These are phyloP conservation scores for Lactarius hengduanensis DNA, from an alignment of 768 basidiomycete species.

Conservation along the genomic window DNA sequence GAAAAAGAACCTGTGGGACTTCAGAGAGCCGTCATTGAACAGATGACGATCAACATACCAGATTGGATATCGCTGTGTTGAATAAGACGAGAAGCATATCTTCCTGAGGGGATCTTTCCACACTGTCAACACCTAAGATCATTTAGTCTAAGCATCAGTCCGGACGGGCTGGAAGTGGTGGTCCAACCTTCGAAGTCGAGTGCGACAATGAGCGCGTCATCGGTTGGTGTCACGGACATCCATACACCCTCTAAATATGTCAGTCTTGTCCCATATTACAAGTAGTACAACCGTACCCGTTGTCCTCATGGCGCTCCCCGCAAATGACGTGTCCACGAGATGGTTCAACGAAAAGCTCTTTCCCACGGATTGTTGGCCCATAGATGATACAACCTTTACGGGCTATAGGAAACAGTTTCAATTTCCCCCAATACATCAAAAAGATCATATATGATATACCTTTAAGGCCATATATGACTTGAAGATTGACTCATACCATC, in stretches of 20 bases:
- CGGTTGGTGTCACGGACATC: conserved; percentile 43
- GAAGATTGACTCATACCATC: conserved; percentile 64
- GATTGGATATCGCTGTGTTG: not conserved
- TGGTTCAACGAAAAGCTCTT: not conserved
- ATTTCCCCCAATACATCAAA: too few species aligned
- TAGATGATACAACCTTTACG: conserved; percentile 39
- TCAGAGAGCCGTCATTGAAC: conserved; percentile 38
- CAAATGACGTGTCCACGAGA: not conserved
- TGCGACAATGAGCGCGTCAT: not conserved
- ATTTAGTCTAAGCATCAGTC: not conserved
- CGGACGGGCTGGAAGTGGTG: not conserved
- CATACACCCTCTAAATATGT: conserved; percentile 50
- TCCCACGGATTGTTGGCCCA: not conserved
- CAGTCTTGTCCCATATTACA: too few species aligned
- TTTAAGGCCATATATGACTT: conserved; percentile 53
- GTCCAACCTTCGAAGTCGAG: conserved; percentile 31
- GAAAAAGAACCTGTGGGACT: conserved; percentile 42
- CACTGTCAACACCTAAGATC: conserved; percentile 53
- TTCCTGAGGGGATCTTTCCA: conserved; percentile 55
- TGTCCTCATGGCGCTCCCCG: conserved; percentile 49
- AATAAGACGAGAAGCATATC: not conserved
- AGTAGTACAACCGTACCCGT: conserved; percentile 36
- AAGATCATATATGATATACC: too few species aligned
- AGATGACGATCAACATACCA: not conserved
- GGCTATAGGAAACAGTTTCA: conserved; percentile 41